These are phyloP conservation scores for Penicillium sp. DNA, from an alignment of 2,329 filamentous ascomycete species.

Conservation along the genomic window DNA sequence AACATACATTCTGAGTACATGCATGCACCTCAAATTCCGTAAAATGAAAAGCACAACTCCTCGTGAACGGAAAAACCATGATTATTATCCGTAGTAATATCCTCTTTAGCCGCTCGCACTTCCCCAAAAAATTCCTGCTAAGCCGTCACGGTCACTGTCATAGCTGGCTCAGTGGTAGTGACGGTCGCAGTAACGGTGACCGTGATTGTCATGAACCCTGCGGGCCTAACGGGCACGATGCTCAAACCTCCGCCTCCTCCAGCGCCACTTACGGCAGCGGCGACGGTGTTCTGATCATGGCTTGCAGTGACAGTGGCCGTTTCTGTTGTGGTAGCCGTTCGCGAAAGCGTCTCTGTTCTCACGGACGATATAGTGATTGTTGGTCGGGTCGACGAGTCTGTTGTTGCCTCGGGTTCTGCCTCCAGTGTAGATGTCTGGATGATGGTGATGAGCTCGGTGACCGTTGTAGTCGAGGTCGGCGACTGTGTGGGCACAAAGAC, in stretches of 20 bases:
- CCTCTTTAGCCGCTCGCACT: background rate
- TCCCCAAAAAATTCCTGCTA: background rate
- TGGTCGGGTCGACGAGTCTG: background rate
- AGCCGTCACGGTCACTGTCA: conserved; percentile 13
- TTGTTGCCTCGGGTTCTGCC: background rate
- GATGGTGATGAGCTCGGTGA: conserved; percentile 1
- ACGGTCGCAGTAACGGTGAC: conserved; percentile 22
- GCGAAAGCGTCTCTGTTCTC: background rate
- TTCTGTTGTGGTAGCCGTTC: background rate
- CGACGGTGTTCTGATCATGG: background rate
- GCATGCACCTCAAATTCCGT: background rate
- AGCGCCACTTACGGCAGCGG: background rate
- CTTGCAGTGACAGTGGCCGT: conserved; percentile 1
- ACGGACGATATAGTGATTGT: background rate
- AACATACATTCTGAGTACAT: background rate
- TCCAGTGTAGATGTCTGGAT: conserved; percentile 6
- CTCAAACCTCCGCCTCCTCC: conserved; percentile 6
- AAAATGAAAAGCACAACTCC: background rate
- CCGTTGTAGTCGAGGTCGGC: background rate
- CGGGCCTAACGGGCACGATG: conserved; percentile 23
- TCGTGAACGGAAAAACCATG: background rate
- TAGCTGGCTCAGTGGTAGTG: conserved; percentile 19
- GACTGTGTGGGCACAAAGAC: background rate
- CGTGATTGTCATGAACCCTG: conserved; percentile 22
- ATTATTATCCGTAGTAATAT: background rate